Evolutionary conservation across 1,139 yeast species (phyloP).

Genomic region (Eremothecium coryli): DNA sequence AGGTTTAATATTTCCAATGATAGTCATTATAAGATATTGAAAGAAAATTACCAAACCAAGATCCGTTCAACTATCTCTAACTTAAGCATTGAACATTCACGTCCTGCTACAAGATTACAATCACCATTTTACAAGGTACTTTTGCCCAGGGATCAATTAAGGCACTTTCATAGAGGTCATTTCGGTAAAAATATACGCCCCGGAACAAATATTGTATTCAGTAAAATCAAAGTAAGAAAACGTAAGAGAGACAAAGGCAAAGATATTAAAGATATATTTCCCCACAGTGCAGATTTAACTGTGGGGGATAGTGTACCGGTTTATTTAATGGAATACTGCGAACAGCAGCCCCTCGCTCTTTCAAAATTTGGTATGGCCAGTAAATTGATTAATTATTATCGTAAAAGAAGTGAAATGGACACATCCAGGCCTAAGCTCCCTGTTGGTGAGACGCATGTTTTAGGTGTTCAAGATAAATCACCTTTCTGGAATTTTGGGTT

Average conservation of each 20-base stretch:
- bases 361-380: constrained; percentile 96
- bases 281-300: constrained; percentile 66
- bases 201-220: constrained; percentile 66
- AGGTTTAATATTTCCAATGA: constrained; percentile 81
- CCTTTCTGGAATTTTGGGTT: constrained; percentile 99
- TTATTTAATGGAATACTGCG: constrained; percentile 79
- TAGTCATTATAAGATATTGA: constrained; percentile 69
- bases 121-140: constrained; percentile 85
- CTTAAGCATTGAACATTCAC: constrained; percentile 80
- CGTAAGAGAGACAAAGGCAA: constrained; percentile 85
- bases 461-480: constrained; percentile 89
- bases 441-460: constrained; percentile 90
- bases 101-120: constrained; percentile 80
- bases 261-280: constrained; percentile 64
- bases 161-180: constrained; percentile 73
- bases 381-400: constrained; percentile 82
- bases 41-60: constrained; percentile 81
- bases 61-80: constrained; percentile 91
- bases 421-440: constrained; percentile 78
- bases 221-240: constrained; percentile 70
- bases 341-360: constrained; percentile 74
- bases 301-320: constrained; percentile 74
- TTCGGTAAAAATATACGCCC: constrained; percentile 57
- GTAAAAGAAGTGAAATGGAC: constrained; percentile 77
- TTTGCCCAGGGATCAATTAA: constrained; percentile 55